These are phyloP conservation scores for Syzygium malaccense DNA, from an alignment of 441 rosid genomes.

Conservation along the genomic window DNA sequence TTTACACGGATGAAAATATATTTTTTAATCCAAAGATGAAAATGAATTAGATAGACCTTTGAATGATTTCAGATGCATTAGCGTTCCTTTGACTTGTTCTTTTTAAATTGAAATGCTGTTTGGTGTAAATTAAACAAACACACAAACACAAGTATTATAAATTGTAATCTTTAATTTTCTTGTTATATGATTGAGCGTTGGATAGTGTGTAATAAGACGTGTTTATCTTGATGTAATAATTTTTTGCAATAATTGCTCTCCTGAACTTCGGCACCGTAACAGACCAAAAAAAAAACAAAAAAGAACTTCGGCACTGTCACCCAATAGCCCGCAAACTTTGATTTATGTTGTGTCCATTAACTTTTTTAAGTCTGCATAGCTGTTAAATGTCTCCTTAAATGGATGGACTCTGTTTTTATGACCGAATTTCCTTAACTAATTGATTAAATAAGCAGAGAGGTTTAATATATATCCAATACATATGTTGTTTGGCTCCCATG, in stretches of 20 bases:
- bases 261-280: neutral
- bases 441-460: neutral
- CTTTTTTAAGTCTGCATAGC: neutral
- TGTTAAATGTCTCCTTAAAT: neutral
- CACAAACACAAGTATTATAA: neutral
- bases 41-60: neutral
- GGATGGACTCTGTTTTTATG: neutral
- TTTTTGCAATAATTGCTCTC: neutral
- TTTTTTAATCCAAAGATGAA: neutral
- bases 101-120: neutral
- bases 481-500: neutral
- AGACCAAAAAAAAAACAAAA: too few species aligned
- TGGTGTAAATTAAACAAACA: neutral
- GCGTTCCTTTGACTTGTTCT: neutral
- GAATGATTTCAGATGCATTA: neutral
- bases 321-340: neutral
- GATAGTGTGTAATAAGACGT: neutral
- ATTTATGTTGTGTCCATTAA: neutral
- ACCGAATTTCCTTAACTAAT: neutral
- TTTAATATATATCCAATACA: neutral
- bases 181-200: neutral
- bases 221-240: neutral
- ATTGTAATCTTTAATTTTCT: neutral
- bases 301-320: neutral
- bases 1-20: neutral